Base-by-base conservation (phyloP, 805 yeast species). In the Barnettozyma salicaria region DNA sequence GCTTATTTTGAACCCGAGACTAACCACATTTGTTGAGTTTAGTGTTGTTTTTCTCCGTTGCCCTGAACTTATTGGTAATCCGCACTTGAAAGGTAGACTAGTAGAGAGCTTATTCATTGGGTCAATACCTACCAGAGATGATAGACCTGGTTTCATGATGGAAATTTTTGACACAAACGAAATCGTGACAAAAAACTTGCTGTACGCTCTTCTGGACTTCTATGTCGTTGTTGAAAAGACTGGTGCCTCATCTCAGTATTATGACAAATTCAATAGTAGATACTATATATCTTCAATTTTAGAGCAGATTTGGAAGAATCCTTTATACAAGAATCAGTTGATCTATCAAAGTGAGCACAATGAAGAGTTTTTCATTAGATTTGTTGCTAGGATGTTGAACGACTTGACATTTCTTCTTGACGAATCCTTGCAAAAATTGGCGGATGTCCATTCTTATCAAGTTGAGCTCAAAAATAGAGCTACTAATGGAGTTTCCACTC, bases 171-270 rank as follows among this genome's bases (percentile, higher is more conserved):
- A 72, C 49, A 64, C 76, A 9, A 78, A 87, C 50, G 70, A 72
- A 36, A 51, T 81, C 17, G 80, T 87, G 2, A 61, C 65, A 21
- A 66, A 78, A 26, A 77, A 88, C 56, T 56, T 92, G 44, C 65
- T 92, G 40, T 88, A 85, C 52, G 83, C 96, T 1, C 68, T 92
- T 39, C 70, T 92, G 60, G 94, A 87, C 50, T 83, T 88, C 44
- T 92, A 90, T 58, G 95, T 92, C 24, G 86, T 85, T 70, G 89
- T 90, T 34, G 99, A 92, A 58, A 88, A 85, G 53, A 92, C 98
- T 0, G 98, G 98, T 8, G 82, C 96, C 2, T 80, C 90, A 7
- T 78, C 94, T 0, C 97, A 92, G 60, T 92, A 90, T 56, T 90
- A 90, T 59, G 99, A 92, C 59, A 92, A 92, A 61, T 92, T 92